Base-by-base conservation (phyloP, 768 basidiomycete species). In the Daedaleopsis nitida region DNA sequence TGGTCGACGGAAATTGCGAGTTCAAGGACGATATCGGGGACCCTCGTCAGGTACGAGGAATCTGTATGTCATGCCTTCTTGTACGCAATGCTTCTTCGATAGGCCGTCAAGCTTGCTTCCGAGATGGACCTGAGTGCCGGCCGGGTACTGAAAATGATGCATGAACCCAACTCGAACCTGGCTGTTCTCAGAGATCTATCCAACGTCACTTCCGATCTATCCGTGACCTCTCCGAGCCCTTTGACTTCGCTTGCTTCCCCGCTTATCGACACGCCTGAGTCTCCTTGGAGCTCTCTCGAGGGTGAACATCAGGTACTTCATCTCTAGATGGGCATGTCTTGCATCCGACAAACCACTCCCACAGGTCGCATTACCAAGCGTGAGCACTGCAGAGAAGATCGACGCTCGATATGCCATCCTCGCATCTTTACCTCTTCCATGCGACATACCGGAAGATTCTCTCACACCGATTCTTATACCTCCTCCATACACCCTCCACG, bases 391-490 rank as follows among this genome's bases (percentile, higher is more conserved):
- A 49, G 80, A 80, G 34, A 76, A 80, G 56, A 80, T 84, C 59
- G 76, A 80, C 47, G 79, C 81, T 4, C 77, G 90, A 71, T 82
- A 86, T 63, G 74, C 80, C 6, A 72, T 85, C 14, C 74, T 92
- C 6, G 82, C 84, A 1, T 65, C 75, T 2, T 81, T 92, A 43
- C 88, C 88, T 10, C 73, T 92, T 6, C 91, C 91, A 7, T 68
- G 75, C 1, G 82, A 82, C 53, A 81, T 85, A 42, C 89, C 89
- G 0, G 83, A 85, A 39, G 86, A 88, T 54, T 82, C 82, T 1
- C 77, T 92, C 49, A 85, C 81, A 53, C 91, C 91, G 0, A 86
- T 92, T 57, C 63, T 84, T 52, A 83, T 92, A 32, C 89, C 88
- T 8, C 62, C 83, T 9, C 78, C 86, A 9, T 79, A 84, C 63